Conservation (phyloP, 2,329 filamentous ascomycete genomes). For the Cercospora canescens region DNA sequence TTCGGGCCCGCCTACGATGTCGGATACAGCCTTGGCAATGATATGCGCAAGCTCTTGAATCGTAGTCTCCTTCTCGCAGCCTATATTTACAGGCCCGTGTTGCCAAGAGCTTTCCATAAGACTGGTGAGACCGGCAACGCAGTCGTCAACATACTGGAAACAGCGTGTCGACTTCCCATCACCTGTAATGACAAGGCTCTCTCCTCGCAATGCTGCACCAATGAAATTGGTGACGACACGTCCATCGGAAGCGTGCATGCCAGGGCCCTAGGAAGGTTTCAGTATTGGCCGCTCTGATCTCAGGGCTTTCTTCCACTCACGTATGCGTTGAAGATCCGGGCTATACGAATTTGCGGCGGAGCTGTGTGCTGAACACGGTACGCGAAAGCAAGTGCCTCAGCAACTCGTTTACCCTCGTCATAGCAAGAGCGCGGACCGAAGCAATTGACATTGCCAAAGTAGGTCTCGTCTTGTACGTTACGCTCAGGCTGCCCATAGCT, state of each 20-base stretch:
- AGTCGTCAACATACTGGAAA: not conserved
- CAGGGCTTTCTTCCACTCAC: not conserved
- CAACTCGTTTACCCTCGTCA: conserved; percentile 16
- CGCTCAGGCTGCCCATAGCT: conserved; percentile 3
- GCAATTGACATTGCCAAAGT: conserved; percentile 15
- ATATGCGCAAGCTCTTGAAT: not conserved
- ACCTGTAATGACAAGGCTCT: not conserved
- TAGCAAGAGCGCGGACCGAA: conserved; percentile 16
- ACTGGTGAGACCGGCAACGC: not conserved
- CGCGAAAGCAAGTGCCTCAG: conserved; percentile 14
- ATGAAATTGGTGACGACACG: not conserved
- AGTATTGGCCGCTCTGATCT: not conserved
- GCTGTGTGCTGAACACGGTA: not conserved
- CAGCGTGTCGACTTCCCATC: not conserved
- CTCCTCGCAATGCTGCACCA: not conserved
- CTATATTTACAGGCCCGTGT: not conserved
- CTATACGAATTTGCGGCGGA: not conserved
- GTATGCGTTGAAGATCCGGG: not conserved
- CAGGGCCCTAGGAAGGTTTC: not conserved
- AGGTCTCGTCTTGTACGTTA: conserved; percentile 7
- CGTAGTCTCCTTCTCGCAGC: not conserved
- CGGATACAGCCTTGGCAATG: not conserved
- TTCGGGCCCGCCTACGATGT: not conserved
- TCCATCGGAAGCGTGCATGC: not conserved
- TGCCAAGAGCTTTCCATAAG: not conserved